Conservation (phyloP, 1,139 yeast species). For the Candida tropicalis region DNA sequence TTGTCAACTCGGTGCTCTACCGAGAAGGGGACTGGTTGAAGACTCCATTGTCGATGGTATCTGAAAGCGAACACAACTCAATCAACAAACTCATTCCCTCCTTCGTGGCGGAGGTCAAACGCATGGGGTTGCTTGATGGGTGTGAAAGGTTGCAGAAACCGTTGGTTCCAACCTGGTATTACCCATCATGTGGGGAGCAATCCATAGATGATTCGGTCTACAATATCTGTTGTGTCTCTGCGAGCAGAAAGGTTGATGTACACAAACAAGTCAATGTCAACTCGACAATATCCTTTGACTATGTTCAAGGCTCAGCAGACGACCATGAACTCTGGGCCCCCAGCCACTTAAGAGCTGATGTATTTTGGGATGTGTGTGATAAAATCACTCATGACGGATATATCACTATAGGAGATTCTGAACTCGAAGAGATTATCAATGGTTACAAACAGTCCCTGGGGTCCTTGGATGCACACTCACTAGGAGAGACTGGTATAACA, state of each 20-base stretch:
- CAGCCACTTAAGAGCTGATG: constrained; percentile 42
- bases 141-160: constrained; percentile 41
- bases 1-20: constrained; percentile 57
- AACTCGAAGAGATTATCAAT: constrained; percentile 21
- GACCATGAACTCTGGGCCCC: constrained; percentile 89
- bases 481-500: constrained; percentile 28
- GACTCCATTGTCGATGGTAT: constrained; percentile 57
- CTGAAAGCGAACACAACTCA: constrained; percentile 57
- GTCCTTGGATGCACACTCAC: neutral
- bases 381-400: constrained; percentile 25
- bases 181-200: constrained; percentile 39
- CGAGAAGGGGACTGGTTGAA: constrained; percentile 29
- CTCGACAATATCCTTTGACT: constrained; percentile 31
- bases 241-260: constrained; percentile 51
- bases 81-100: constrained; percentile 52
- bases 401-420: constrained; percentile 20
- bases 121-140: constrained; percentile 38
- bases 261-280: constrained; percentile 12
- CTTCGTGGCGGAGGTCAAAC: constrained; percentile 49
- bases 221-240: constrained; percentile 56
- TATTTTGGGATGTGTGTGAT: constrained; percentile 57
- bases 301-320: constrained; percentile 92
- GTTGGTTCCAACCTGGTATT: constrained; percentile 70
- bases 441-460: constrained; percentile 10
- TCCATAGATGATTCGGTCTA: constrained; percentile 10